These are phyloP conservation scores for Aspergillus fructus DNA, from an alignment of 2,329 filamentous ascomycete genomes.

Conservation along the genomic window DNA sequence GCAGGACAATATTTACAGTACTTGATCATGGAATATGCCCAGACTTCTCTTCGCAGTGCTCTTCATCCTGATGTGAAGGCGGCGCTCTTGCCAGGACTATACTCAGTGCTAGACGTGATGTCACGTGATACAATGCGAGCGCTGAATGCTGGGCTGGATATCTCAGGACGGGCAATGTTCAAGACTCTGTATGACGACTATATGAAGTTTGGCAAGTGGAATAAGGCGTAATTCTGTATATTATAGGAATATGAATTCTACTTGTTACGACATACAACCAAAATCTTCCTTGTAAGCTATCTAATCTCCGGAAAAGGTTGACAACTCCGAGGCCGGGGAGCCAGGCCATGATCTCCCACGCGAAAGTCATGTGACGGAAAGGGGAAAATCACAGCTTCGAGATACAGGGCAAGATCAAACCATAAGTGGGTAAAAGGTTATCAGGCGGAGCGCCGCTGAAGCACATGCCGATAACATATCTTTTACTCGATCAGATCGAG, in stretches of 20 bases:
- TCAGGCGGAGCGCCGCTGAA: not conserved
- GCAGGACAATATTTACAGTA: conserved; percentile 59
- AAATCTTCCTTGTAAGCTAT: not conserved
- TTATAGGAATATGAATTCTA: not conserved
- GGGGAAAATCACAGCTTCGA: not conserved
- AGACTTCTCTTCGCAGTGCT: conserved; percentile 51
- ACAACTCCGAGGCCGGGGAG: no score
- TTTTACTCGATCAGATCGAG: conserved; percentile 40
- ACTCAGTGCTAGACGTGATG: conserved; percentile 54
- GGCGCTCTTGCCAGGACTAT: conserved; percentile 52
- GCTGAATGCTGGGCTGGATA: conserved; percentile 53
- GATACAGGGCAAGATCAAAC: not conserved
- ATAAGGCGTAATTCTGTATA: conserved; percentile 36
- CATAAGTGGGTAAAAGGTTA: not conserved
- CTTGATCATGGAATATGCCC: conserved; percentile 57
- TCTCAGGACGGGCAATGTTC: conserved; percentile 53
- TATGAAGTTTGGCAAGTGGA: conserved; percentile 48
- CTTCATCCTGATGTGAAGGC: conserved; percentile 54
- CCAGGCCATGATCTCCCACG: not conserved
- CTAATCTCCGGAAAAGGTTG: no score
- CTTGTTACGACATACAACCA: not conserved
- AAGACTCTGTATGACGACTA: conserved; percentile 56
- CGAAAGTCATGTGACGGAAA: not conserved
- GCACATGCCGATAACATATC: not conserved
- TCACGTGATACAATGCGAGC: conserved; percentile 50